Base-by-base conservation (phyloP, 352 stramenopile species). In the Pythium myriotylum region DNA sequence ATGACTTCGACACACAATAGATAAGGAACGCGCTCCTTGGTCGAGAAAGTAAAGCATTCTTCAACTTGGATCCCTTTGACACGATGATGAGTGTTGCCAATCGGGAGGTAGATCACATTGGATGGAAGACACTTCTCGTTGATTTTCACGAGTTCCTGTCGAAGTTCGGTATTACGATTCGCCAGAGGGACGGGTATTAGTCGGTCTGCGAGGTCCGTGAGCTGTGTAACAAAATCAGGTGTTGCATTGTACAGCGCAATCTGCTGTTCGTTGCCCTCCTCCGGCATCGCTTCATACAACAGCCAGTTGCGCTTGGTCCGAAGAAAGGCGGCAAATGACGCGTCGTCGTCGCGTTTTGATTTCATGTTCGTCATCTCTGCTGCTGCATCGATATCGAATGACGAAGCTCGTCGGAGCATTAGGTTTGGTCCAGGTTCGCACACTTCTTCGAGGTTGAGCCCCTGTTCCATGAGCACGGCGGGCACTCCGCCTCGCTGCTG, bases 41-140 rank as follows among this genome's bases (percentile, higher is more conserved):
- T 94, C 0, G 83, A 92, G 40, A 94, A 94, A 8, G 81, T 83
- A 53, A 92, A 92, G 54, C 81, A 89, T 58, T 94, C 86, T 19
- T 92, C 80, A 0, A 86, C 71, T 22, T 76, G 68, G 62, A 94
- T 79, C 4, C 70, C 67, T 49, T 92, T 92, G 10, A 94, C 78
- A 20, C 86, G 83, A 48, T 92, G 84, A 29, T 74, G 87, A 12
- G 80, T 76, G 58, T 94, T 88, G 1, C 86, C 86, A 12, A 94
- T 79, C 2, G 86, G 83, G 13, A 94, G 54, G 41, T 94, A 94
- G 48, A 92, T 80, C 43, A 91, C 81, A 22, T 90, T 80, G 0
- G 85, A 91, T 0, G 84, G 81, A 23, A 94, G 54, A 32, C 83
- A 78, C 23, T 73, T 65, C 20, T 76, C 67, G 45, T 79, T 62